A percentile compares a stretch with the other conserved stretches of the same genome.
phyloP scores from a whole-genome alignment of 345 rosid genomes.

The Syzygium jambos region DNA sequence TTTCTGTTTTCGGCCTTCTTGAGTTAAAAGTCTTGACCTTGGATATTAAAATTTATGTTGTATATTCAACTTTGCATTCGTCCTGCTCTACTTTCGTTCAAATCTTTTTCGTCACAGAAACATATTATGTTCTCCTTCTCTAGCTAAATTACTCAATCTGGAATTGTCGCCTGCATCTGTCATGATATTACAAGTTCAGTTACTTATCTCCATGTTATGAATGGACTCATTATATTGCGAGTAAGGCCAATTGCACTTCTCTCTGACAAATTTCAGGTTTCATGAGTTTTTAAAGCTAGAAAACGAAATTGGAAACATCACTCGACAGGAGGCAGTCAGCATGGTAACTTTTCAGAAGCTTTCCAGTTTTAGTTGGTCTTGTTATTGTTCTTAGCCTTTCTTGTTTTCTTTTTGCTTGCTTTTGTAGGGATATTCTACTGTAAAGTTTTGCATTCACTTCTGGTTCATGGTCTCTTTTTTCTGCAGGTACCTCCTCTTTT shows the following conservation, averaged over 20 bases:
- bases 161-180: background rate
- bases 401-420: background rate
- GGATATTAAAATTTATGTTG: background rate
- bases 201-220: background rate
- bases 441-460: background rate
- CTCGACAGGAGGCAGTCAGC: conserved; percentile 97
- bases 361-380: background rate
- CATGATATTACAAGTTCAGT: background rate
- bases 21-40: background rate
- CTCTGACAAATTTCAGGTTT: conserved; percentile 44
- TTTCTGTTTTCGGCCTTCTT: background rate
- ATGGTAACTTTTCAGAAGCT: conserved; percentile 44
- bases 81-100: background rate
- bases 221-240: background rate
- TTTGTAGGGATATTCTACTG: background rate
- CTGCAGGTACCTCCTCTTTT: conserved; percentile 87
- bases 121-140: background rate
- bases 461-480: background rate
- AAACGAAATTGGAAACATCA: conserved; percentile 93
- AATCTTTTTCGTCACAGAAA: background rate
- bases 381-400: background rate
- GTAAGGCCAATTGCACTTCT: background rate
- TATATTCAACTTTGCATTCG: background rate
- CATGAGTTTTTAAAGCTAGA: conserved; percentile 92
- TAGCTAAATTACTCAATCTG: background rate